Percentiles rank a stretch among this genome's conserved stretches.
Evolutionary conservation across 192 early-diverging fungal species (phyloP).

Genomic region (Coemansia umbellata): DNA sequence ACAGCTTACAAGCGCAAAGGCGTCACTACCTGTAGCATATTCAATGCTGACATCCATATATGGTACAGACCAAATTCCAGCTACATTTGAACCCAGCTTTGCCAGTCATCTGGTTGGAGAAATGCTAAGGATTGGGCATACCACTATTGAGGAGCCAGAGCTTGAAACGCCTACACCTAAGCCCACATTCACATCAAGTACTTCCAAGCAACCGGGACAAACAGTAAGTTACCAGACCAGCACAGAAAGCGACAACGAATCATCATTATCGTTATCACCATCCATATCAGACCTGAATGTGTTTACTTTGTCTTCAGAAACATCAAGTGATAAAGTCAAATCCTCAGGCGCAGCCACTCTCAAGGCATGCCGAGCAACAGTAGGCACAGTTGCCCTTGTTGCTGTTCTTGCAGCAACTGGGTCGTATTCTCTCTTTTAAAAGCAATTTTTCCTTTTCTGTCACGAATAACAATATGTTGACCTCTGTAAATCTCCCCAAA

Average conservation of each 20-base stretch:
- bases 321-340: background rate
- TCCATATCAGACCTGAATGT: background rate
- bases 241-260: background rate
- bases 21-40: conserved; percentile 24
- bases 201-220: background rate
- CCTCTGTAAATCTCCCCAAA: background rate
- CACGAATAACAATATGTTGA: background rate
- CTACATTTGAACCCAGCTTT: conserved; percentile 23
- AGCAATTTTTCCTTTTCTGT: background rate
- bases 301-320: conserved; percentile 3
- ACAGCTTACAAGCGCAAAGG: conserved; percentile 19
- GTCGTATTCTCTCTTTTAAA: background rate
- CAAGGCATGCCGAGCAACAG: background rate
- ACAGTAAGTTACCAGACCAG: background rate
- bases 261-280: background rate
- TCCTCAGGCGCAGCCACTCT: background rate
- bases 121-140: conserved; percentile 26
- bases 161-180: too few relatives aligned
- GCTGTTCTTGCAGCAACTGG: background rate
- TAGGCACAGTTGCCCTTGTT: background rate
- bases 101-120: conserved; percentile 24
- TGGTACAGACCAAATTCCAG: conserved; percentile 12
- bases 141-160: conserved; percentile 18
- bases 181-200: background rate
- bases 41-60: conserved; percentile 13